These are phyloP conservation scores for Theobroma grandiflorum DNA, from an alignment of 441 rosid genomes.

Conservation along the genomic window DNA sequence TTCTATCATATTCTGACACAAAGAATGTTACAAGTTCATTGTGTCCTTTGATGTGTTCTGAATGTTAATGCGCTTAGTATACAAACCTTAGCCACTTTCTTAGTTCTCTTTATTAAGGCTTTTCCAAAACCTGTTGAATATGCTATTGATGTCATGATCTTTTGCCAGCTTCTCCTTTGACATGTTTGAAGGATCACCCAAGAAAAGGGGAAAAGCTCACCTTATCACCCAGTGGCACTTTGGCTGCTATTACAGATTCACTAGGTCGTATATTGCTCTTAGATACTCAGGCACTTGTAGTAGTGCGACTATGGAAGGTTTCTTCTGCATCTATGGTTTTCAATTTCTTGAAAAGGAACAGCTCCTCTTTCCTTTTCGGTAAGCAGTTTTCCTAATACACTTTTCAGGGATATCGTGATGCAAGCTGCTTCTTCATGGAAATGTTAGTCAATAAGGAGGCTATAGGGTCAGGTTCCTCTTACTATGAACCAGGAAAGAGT, in stretches of 20 bases:
- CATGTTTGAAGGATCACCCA: constrained; percentile 95
- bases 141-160: constrained; percentile 26
- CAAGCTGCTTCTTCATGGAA: constrained; percentile 92
- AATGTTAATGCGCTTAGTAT: neutral
- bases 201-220: constrained; percentile 96
- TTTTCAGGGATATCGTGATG: constrained; percentile 95
- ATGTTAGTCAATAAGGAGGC: constrained; percentile 75
- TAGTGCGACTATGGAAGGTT: constrained; percentile 97
- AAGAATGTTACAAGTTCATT: constrained; percentile 1
- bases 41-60: neutral
- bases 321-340: constrained; percentile 23
- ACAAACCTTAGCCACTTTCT: neutral
- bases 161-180: constrained; percentile 85
- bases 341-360: neutral
- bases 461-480: constrained; percentile 52
- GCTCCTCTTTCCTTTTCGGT: neutral
- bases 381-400: constrained; percentile 14
- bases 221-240: constrained; percentile 93
- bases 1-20: neutral
- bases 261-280: constrained; percentile 95
- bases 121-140: constrained; percentile 15
- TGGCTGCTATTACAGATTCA: constrained; percentile 97
- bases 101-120: neutral
- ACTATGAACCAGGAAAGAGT: constrained; percentile 68
- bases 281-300: constrained; percentile 96